These are phyloP conservation scores for Xerophyta viscosa DNA, from an alignment of 106 monocot genomes.

Conservation along the genomic window DNA sequence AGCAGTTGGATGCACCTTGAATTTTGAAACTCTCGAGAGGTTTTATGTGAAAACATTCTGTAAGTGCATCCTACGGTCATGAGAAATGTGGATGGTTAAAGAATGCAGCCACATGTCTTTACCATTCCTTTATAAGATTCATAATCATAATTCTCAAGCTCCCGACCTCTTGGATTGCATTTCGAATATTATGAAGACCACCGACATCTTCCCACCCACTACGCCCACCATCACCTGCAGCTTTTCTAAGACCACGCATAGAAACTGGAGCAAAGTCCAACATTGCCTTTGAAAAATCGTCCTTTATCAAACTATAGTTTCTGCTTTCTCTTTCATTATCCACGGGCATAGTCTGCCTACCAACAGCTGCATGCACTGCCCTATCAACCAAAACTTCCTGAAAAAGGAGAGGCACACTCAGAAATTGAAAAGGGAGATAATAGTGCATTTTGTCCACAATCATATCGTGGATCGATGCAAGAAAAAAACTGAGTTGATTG, in stretches of 20 bases:
- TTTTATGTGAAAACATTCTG: too few relatives aligned
- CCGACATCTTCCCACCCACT: slow-evolving; percentile 96
- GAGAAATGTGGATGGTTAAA: too few relatives aligned
- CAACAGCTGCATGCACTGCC: slow-evolving; percentile 67
- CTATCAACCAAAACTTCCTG: slow-evolving; percentile 95
- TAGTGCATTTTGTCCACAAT: too few relatives aligned
- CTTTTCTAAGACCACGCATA: slow-evolving; percentile 82
- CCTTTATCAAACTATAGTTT: slow-evolving; percentile 34
- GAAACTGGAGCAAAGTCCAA: slow-evolving; percentile 83
- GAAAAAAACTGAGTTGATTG: too few relatives aligned
- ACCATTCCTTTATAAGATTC: too few relatives aligned
- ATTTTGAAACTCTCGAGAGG: too few relatives aligned
- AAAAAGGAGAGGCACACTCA: slow-evolving; percentile 9
- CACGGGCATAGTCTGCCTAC: slow-evolving; percentile 32
- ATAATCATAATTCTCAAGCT: too few relatives aligned
- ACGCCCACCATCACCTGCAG: slow-evolving; percentile 49
- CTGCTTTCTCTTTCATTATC: slow-evolving; percentile 1
- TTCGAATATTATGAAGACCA: slow-evolving; percentile 64
- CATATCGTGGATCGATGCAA: too few relatives aligned
- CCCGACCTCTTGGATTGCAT: slow-evolving; percentile 96
- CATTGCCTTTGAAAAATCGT: slow-evolving; percentile 84
- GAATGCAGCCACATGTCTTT: too few relatives aligned
- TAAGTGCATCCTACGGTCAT: too few relatives aligned
- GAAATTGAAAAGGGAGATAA: too few relatives aligned
- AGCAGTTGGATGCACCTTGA: too few relatives aligned